A percentile compares a stretch with the other conserved stretches of the same genome.
Conservation (phyloP, 2,329 filamentous ascomycete genomes). For the Pseudocercospora cruenta region DNA sequence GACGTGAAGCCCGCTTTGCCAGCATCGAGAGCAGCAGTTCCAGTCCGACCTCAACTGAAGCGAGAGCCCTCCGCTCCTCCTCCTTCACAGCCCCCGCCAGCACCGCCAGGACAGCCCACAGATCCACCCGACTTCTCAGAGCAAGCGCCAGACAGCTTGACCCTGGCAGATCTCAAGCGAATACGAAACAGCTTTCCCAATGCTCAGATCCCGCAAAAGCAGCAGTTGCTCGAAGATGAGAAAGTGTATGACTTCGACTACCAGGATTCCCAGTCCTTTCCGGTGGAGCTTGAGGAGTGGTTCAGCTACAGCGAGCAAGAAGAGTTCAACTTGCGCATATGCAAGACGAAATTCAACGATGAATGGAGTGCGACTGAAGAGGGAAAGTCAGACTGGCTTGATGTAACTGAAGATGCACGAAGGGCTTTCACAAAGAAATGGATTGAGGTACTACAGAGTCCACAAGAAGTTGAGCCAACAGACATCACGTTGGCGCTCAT, state of each 20-base stretch:
- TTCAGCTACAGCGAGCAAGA: slow-evolving; percentile 91
- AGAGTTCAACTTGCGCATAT: slow-evolving; percentile 74
- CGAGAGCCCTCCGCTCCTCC: slow-evolving; percentile 48
- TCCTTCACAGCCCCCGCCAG: slow-evolving; percentile 47
- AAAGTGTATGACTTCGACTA: slow-evolving; percentile 75
- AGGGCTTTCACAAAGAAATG: slow-evolving; percentile 59
- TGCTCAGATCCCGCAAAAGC: slow-evolving; percentile 38
- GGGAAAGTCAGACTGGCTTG: slow-evolving; percentile 65
- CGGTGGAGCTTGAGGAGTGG: slow-evolving; percentile 96
- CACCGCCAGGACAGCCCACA: slow-evolving; percentile 44
- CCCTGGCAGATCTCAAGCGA: slow-evolving; percentile 51
- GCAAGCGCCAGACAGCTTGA: slow-evolving; percentile 49
- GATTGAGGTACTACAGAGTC: slow-evolving; percentile 37
- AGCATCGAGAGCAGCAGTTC: slow-evolving; percentile 25
- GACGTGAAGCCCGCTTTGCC: slow-evolving; percentile 26
- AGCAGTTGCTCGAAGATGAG: slow-evolving; percentile 37
- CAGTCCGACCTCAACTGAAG: slow-evolving; percentile 43
- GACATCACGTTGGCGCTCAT: slow-evolving; percentile 43
- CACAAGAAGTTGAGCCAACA: slow-evolving; percentile 37
- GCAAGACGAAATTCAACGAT: slow-evolving; percentile 75
- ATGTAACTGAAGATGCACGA: slow-evolving; percentile 61
- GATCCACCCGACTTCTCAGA: slow-evolving; percentile 33
- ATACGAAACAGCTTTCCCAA: slow-evolving; percentile 50
- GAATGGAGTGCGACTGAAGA: slow-evolving; percentile 61
- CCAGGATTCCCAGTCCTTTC: slow-evolving; percentile 60